Evolutionary conservation across 345 rosid genomes (phyloP).

Genomic region (Pelargonium nanum): DNA sequence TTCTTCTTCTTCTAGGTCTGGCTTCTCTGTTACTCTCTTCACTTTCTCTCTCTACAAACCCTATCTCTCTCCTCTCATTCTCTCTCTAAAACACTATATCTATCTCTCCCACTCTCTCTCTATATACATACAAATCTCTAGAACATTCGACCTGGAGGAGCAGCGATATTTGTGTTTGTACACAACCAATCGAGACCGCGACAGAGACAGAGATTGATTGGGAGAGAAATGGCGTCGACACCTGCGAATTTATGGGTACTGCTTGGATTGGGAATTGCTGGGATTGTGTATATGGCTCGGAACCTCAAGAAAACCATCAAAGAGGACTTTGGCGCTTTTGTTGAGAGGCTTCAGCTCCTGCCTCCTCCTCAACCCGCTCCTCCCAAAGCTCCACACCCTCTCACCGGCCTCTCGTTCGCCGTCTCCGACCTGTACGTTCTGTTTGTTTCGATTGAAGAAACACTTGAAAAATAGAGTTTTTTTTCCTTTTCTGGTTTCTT

Average conservation of each 20-base stretch:
- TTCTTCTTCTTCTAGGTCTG: too few relatives aligned
- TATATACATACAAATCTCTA: background rate
- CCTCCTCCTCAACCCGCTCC: conserved; percentile 99
- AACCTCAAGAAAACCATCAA: conserved; percentile 52
- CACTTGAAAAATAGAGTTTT: too few relatives aligned
- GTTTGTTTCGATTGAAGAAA: too few relatives aligned
- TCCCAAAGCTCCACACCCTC: conserved; percentile 96
- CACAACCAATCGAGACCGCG: background rate
- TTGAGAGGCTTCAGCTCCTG: conserved; percentile 60
- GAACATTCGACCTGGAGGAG: background rate
- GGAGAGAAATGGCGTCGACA: conserved; percentile 42
- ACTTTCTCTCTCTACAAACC: too few relatives aligned
- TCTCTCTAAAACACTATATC: background rate
- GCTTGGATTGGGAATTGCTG: conserved; percentile 76
- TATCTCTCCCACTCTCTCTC: background rate
- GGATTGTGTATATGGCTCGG: conserved; percentile 50
- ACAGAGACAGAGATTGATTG: background rate
- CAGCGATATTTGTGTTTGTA: background rate
- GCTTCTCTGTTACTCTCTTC: too few relatives aligned
- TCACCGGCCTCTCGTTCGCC: conserved; percentile 72
- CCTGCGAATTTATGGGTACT: conserved; percentile 78
- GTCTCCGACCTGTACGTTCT: conserved; percentile 66
- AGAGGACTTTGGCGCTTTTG: conserved; percentile 87
- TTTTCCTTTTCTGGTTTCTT: too few relatives aligned
- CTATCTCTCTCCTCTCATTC: background rate